Evolutionary conservation across 352 stramenopile species (phyloP).

Genomic region (Phytophthora vignae): DNA sequence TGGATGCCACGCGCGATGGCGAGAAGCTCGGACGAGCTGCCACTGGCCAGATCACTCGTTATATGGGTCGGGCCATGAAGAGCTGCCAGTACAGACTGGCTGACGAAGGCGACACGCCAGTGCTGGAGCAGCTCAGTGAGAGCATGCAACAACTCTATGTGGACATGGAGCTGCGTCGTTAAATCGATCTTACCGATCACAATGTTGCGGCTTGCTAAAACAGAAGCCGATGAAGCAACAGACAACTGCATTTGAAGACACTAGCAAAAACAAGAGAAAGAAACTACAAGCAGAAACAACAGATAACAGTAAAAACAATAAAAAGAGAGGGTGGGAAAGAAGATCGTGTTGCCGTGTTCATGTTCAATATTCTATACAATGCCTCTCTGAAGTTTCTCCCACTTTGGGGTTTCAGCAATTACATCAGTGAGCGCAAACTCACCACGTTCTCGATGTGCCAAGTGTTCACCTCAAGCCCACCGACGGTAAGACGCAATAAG

Average conservation of each 20-base stretch:
- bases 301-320: slow-evolving; percentile 14
- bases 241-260: not conserved
- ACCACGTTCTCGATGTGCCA: slow-evolving; percentile 61
- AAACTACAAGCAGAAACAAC: slow-evolving; percentile 14
- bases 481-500: slow-evolving; percentile 63
- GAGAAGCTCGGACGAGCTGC: slow-evolving; percentile 18
- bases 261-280: not conserved
- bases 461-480: slow-evolving; percentile 53
- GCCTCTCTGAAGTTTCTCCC: slow-evolving; percentile 34
- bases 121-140: slow-evolving; percentile 20
- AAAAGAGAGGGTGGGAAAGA: slow-evolving; percentile 1
- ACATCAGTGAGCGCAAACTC: slow-evolving; percentile 44
- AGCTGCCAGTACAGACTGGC: slow-evolving; percentile 28
- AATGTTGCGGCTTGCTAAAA: not conserved
- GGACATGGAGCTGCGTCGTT: slow-evolving; percentile 23
- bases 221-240: slow-evolving; percentile 4
- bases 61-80: slow-evolving; percentile 38
- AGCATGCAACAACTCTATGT: slow-evolving; percentile 37
- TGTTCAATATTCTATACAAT: too few relatives aligned
- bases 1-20: slow-evolving; percentile 19
- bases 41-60: slow-evolving; percentile 24
- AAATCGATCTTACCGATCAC: slow-evolving; percentile 5
- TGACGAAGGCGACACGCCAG: slow-evolving; percentile 35
- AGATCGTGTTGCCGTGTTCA: too few relatives aligned
- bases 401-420: slow-evolving; percentile 41